These are phyloP conservation scores for Amoebophrya sp. DNA, from an alignment of 169 alveolate genomes.

Conservation along the genomic window DNA sequence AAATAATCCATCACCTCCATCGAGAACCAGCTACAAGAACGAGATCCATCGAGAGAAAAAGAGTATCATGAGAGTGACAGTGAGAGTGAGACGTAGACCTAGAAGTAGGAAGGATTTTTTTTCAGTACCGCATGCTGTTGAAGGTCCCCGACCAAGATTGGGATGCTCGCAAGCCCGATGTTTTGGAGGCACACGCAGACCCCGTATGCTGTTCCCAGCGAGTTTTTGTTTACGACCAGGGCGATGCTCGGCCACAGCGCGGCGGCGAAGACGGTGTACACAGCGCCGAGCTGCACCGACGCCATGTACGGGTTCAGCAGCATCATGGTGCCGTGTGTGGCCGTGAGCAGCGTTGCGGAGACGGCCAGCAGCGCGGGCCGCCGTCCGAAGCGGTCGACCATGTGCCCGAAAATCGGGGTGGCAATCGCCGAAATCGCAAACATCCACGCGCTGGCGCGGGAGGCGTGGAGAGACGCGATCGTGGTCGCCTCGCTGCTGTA, in stretches of 20 bases:
- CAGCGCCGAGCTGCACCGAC: background rate
- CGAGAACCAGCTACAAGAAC: background rate
- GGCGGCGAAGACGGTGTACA: background rate
- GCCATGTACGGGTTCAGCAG: background rate
- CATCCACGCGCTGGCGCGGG: background rate
- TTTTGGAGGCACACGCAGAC: background rate
- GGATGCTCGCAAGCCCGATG: background rate
- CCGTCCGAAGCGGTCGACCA: background rate
- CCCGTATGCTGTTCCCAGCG: background rate
- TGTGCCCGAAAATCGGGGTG: background rate
- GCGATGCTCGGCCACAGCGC: background rate
- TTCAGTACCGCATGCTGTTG: background rate
- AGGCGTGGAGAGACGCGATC: background rate
- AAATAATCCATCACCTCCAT: background rate
- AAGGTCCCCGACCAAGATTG: background rate
- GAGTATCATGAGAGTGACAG: background rate
- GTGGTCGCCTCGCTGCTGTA: background rate
- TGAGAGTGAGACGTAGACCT: background rate
- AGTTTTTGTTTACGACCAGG: background rate
- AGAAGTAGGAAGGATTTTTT: too few relatives aligned
- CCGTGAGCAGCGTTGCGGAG: too few relatives aligned
- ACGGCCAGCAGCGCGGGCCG: background rate
- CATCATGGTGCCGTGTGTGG: background rate
- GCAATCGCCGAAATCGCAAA: background rate
- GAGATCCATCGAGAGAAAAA: background rate